A percentile compares a stretch with the other conserved stretches of the same genome.
Conservation (phyloP, 2,329 filamentous ascomycete genomes). For the Aureobasidium sp. region DNA sequence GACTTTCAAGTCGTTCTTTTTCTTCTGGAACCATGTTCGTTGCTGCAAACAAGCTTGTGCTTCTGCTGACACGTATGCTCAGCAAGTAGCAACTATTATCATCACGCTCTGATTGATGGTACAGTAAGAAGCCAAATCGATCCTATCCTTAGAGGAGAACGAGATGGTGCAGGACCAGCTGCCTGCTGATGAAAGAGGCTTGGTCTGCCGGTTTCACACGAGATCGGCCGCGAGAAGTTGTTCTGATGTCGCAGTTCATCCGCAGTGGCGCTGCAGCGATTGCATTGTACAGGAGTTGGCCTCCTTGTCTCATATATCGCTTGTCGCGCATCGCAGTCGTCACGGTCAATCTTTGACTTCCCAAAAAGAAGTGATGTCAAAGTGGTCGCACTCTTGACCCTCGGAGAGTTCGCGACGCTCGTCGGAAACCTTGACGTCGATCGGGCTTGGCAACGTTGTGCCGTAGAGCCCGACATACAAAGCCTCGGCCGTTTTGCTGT, state of each 20-base stretch:
- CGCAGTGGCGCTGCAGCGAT: neutral
- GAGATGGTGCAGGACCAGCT: conserved; percentile 24
- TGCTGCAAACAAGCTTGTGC: neutral
- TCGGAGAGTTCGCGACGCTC: neutral
- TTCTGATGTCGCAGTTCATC: conserved; percentile 17
- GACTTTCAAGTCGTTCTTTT: conserved; percentile 15
- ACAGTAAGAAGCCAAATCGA: neutral
- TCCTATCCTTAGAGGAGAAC: conserved; percentile 5
- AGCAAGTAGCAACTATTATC: neutral
- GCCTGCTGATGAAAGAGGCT: conserved; percentile 19
- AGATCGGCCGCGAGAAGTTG: no score
- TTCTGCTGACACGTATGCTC: neutral
- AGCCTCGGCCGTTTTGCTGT: neutral
- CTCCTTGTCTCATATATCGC: neutral
- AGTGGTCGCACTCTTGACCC: neutral
- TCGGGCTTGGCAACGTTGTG: neutral
- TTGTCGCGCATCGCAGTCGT: neutral
- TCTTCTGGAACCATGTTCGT: conserved; percentile 21
- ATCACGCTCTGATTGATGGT: neutral
- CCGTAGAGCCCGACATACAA: neutral
- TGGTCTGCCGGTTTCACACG: conserved; percentile 27
- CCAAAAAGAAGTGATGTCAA: neutral
- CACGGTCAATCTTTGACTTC: neutral
- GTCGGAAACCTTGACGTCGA: neutral
- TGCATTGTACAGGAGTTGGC: neutral